Evolutionary conservation across 2,329 filamentous ascomycete genomes (phyloP).

Genomic region (Aspergillus sp.): DNA sequence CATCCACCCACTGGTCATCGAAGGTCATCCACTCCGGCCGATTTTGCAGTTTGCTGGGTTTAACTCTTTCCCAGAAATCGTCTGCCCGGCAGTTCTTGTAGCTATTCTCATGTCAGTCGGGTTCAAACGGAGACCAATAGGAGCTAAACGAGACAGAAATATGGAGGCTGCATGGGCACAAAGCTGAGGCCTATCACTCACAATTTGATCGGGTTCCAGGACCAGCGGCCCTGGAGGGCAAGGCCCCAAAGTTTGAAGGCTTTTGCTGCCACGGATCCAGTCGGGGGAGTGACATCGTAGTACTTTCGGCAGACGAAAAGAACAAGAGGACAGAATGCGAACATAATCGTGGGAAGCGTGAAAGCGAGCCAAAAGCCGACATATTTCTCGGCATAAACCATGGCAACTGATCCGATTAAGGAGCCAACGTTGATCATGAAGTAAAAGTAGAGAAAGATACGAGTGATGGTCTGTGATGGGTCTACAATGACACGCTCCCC

Average conservation of each 20-base stretch:
- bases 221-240: constrained; percentile 63
- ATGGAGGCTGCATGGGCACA: no score
- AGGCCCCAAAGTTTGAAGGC: constrained; percentile 61
- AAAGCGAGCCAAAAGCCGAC: constrained; percentile 65
- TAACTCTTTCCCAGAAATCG: constrained; percentile 24
- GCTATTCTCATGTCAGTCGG: constrained; percentile 5
- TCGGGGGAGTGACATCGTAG: constrained; percentile 66
- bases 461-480: constrained; percentile 66
- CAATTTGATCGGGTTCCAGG: constrained; percentile 55
- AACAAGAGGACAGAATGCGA: constrained; percentile 62
- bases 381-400: constrained; percentile 74
- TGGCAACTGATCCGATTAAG: constrained; percentile 60
- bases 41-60: constrained; percentile 21
- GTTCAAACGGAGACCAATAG: not conserved
- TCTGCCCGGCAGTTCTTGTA: constrained; percentile 17
- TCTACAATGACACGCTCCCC: constrained; percentile 70
- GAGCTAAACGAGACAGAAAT: no score
- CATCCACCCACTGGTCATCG: constrained; percentile 78
- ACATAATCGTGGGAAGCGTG: constrained; percentile 65
- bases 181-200: constrained; percentile 11
- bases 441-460: constrained; percentile 71
- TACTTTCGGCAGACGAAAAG: constrained; percentile 60
- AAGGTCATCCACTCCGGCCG: constrained; percentile 61
- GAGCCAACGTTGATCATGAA: constrained; percentile 69
- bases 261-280: constrained; percentile 70